Percentiles rank a stretch among this genome's conserved stretches.
These are phyloP conservation scores for Coemansia sp. DNA, from an alignment of 192 early-diverging fungal genomes.

Conservation along the genomic window DNA sequence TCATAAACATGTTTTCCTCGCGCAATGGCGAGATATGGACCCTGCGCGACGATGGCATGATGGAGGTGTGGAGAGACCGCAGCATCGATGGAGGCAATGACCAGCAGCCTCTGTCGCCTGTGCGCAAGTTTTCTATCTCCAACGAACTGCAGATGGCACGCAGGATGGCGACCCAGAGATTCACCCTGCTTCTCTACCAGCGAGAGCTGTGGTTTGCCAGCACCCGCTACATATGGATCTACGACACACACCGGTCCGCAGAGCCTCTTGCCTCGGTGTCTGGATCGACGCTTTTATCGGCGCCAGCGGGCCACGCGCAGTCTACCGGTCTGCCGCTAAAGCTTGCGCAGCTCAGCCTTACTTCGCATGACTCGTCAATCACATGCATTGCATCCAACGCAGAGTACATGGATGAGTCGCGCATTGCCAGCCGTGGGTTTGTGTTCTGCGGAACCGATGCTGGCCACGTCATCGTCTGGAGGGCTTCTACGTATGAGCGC, in stretches of 20 bases:
- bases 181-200: slow-evolving; percentile 19
- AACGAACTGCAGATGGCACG: slow-evolving; percentile 35
- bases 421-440: slow-evolving; percentile 24
- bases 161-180: slow-evolving; percentile 13
- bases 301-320: slow-evolving; percentile 15
- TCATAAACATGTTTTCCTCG: slow-evolving; percentile 29
- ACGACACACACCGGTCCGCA: slow-evolving; percentile 29
- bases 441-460: slow-evolving; percentile 48
- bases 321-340: slow-evolving; percentile 7
- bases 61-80: slow-evolving; percentile 46
- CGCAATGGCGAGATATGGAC: slow-evolving; percentile 47
- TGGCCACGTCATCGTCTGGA: slow-evolving; percentile 46
- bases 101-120: slow-evolving; percentile 22
- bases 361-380: slow-evolving; percentile 33
- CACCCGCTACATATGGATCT: slow-evolving; percentile 37
- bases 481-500: slow-evolving; percentile 28
- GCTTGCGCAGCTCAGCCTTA: slow-evolving; percentile 29
- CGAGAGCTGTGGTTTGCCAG: slow-evolving; percentile 52
- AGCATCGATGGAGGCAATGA: slow-evolving; percentile 12
- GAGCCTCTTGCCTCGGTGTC: slow-evolving; percentile 19
- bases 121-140: slow-evolving; percentile 35
- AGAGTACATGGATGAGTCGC: slow-evolving; percentile 21
- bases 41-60: slow-evolving; percentile 40
- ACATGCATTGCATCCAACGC: slow-evolving; percentile 47
- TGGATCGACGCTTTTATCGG: slow-evolving; percentile 19